Conservation (phyloP, 768 basidiomycete genomes). For the Holtermannia corniformis region DNA sequence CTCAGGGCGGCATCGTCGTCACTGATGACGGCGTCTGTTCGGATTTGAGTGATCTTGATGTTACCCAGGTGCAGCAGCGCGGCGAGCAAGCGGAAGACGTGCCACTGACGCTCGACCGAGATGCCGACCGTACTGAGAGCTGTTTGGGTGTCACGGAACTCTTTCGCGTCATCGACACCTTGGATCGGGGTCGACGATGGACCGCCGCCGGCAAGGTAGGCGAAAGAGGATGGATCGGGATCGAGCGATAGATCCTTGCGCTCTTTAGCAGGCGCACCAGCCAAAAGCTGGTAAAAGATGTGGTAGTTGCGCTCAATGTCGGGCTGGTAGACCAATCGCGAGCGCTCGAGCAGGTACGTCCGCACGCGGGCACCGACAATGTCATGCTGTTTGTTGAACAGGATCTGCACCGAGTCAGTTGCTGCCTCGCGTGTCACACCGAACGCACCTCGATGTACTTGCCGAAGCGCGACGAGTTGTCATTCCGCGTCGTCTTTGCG, state of each 20-base stretch:
- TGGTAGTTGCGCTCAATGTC: constrained; percentile 97
- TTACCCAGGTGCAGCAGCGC: constrained; percentile 96
- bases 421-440: neutral
- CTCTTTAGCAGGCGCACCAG: constrained; percentile 89
- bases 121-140: constrained; percentile 96
- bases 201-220: constrained; percentile 88
- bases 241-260: constrained; percentile 89
- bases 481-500: constrained; percentile 97
- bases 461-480: constrained; percentile 97
- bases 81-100: constrained; percentile 82
- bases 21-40: constrained; percentile 73
- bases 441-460: constrained; percentile 91
- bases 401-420: constrained; percentile 53
- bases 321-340: constrained; percentile 94
- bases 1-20: constrained; percentile 71
- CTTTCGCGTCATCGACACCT: constrained; percentile 92
- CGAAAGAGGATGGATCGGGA: constrained; percentile 72
- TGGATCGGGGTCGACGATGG: constrained; percentile 71
- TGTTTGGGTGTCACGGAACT: constrained; percentile 85
- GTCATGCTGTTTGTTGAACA: constrained; percentile 89
- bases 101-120: constrained; percentile 93
- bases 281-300: constrained; percentile 98
- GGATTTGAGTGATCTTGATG: constrained; percentile 71
- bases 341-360: constrained; percentile 94
- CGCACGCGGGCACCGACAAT: constrained; percentile 98